Evolutionary conservation across 2,329 filamentous ascomycete species (phyloP).

Genomic region (Rutstroemia sp.): DNA sequence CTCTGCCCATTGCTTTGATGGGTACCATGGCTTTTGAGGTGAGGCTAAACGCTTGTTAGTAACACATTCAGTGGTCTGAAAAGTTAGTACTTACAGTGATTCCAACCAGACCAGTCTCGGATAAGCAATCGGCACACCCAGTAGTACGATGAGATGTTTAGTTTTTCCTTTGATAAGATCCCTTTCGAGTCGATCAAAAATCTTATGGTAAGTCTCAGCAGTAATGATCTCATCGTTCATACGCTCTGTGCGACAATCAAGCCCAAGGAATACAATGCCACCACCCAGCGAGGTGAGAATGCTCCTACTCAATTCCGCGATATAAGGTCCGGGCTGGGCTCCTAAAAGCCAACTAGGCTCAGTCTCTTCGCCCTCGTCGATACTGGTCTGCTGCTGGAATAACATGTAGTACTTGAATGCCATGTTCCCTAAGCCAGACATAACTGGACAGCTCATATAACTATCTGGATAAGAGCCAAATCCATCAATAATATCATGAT

Average conservation of each 20-base stretch:
- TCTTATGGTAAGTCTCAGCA: slow-evolving; percentile 73
- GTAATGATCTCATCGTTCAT: slow-evolving; percentile 74
- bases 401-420: slow-evolving; percentile 99
- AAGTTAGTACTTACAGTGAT: slow-evolving; percentile 48
- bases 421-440: slow-evolving; percentile 80
- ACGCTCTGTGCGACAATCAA: slow-evolving; percentile 88
- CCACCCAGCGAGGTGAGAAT: slow-evolving; percentile 78
- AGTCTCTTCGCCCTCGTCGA: slow-evolving; percentile 68
- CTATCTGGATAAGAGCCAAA: slow-evolving; percentile 89
- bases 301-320: slow-evolving; percentile 76
- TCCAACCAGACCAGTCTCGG: slow-evolving; percentile 68
- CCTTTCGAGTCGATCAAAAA: slow-evolving; percentile 77
- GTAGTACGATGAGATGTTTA: slow-evolving; percentile 80
- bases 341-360: slow-evolving; percentile 93
- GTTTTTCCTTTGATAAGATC: slow-evolving; percentile 80
- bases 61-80: not conserved
- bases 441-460: slow-evolving; percentile 86
- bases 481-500: slow-evolving; percentile 87
- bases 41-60: slow-evolving; percentile 44
- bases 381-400: slow-evolving; percentile 90
- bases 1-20: slow-evolving; percentile 78
- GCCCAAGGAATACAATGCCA: slow-evolving; percentile 71
- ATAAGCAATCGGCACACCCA: slow-evolving; percentile 80
- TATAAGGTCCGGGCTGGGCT: slow-evolving; percentile 75
- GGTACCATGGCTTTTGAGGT: slow-evolving; percentile 83